Base-by-base conservation (phyloP, 192 early-diverging fungal genomes). In the Backusella luteola region DNA sequence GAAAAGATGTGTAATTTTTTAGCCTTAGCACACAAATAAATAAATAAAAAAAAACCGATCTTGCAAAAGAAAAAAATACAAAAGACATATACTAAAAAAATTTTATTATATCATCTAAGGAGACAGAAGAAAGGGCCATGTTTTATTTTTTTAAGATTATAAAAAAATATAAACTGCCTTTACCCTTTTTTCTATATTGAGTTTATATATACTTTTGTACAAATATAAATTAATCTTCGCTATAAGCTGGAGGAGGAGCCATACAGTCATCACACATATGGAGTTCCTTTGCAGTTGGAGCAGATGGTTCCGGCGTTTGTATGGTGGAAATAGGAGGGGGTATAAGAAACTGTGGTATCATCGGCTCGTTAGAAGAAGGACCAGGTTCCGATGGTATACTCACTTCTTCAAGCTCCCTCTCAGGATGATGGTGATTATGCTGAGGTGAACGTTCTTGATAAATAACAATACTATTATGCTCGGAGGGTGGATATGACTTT, bases 221-320 rank as follows among this genome's bases (percentile, higher is more conserved):
- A 59, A 23, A 3, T 59, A 59, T 59, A 59, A 59, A 59, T 59
- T 69, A 69, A 38, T 69, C 67, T 41, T 69, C 36, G 21, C 35
- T 69, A 69, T 69, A 69, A 69, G 67, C 67, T 69, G 67, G 67
- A 23, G 67, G 67, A 69, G 67, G 67, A 38, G 35, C 36, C 36
- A 69, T 36, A 69, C 67, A 69, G 35, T 69, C 67, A 35, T 69
- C 35, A 69, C 67, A 69, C 36, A 69, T 38, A 69, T 69, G 36
- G 21, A 69, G 36, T 21, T 69, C 67, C 21, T 69, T 69, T 34
- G 67, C 67, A 69, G 67, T 38, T 38, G 67, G 67, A 38, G 67
- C 67, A 39, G 67, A 69, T 69, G 67, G 67, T 38, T 69, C 67
- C 17, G 67, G 67, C 23, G 67, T 69, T 69, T 34, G 67, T 21